Evolutionary conservation across 805 yeast genomes (phyloP), one percentile per base, ranked within the genome.

Genomic region (Metschnikowia amazonensis): DNA sequence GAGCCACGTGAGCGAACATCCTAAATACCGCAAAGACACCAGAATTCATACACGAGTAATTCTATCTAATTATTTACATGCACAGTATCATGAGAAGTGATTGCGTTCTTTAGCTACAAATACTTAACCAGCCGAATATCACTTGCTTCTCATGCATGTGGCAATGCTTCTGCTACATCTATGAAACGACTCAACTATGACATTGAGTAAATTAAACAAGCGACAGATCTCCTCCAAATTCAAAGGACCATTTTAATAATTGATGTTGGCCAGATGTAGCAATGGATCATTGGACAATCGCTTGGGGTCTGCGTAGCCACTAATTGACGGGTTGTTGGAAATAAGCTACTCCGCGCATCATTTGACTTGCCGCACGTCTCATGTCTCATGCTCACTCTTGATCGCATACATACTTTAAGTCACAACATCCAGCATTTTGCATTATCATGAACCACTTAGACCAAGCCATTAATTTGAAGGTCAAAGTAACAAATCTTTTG

Each of bases 401-500:
- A 14, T n/a, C 38, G 29, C 38, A 35, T 35, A 35, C 36, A 33
- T 33, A 14, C 8, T 33, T 11, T 8, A 33, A 16, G 14, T 14
- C 23, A 35, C 28, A 24, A 27, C 41, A 27, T 17, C 33, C 27
- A 33, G 27, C n/a, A 27, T 10, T 28, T 37, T 21, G 41, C 33
- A 37, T 37, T 27, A 33, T 20, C 33, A 53, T 53, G 57, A 50
- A 47, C 33, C 38, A 46, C 9, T 38, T 48, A 45, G 57, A 53
- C 36, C 57, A 53, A 37, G 42, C 42, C 38, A 21, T 52, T 37
- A 52, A 53, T 32, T 42, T 61, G 33, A 63, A 81, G 55, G 86
- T 86, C 47, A 79, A 72, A 57, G 69, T 85, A 43, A 75, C 78
- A 10, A 86, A 86, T 42, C 66, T 76, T 5, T 65, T 80, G 37